Percentiles rank a stretch among this genome's conserved stretches.
These are phyloP conservation scores for Cladosporium velox DNA, from an alignment of 2,329 filamentous ascomycete genomes.

Conservation along the genomic window DNA sequence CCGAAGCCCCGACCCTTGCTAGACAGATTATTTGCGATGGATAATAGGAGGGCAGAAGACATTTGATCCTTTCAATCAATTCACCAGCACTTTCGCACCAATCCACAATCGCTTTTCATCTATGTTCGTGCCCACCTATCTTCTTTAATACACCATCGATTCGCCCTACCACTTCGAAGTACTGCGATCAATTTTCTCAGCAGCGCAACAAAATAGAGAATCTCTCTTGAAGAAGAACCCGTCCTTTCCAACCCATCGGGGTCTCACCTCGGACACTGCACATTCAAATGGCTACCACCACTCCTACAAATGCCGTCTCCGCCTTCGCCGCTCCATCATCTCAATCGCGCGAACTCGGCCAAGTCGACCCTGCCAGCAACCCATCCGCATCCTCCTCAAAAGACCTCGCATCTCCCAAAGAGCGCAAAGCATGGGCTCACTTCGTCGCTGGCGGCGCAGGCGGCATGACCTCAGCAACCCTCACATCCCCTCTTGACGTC, in stretches of 20 bases:
- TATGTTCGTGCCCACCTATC: not conserved
- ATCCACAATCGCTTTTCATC: not conserved
- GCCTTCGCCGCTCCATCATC: slow-evolving; percentile 24
- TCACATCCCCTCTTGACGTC: slow-evolving; percentile 93
- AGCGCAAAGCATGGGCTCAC: slow-evolving; percentile 80
- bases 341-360: slow-evolving; percentile 33
- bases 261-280: not conserved
- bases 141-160: not conserved
- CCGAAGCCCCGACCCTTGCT: slow-evolving; percentile 6
- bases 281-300: not conserved
- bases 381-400: slow-evolving; percentile 25
- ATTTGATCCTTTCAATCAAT: not conserved
- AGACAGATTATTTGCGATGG: slow-evolving; percentile 5
- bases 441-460: slow-evolving; percentile 86
- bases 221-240: not conserved
- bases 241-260: not conserved
- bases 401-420: slow-evolving; percentile 40
- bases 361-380: slow-evolving; percentile 35
- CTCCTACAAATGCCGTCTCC: not conserved
- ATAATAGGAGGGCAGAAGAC: not conserved
- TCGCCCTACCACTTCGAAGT: not conserved
- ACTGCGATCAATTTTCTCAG: not conserved
- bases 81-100: not conserved
- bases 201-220: not conserved
- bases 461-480: slow-evolving; percentile 85